phyloP scores from a whole-genome alignment of 2,329 filamentous ascomycete genomes.

The Nemania sp. region DNA sequence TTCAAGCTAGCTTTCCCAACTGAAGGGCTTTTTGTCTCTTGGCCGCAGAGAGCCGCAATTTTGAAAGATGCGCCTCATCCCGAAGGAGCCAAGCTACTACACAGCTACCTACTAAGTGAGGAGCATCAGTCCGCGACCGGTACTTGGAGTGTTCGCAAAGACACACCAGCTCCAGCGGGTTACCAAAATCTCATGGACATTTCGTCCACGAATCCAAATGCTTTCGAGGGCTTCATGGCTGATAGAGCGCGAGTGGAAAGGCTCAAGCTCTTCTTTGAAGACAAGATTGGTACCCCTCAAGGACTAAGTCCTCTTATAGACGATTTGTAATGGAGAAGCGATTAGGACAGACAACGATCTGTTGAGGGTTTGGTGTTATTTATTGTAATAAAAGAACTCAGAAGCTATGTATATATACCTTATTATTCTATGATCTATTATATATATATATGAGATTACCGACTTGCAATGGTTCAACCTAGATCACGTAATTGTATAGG shows the following conservation, averaged over 20 bases:
- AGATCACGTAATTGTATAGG: too few species aligned
- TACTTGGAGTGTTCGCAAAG: conserved; percentile 27
- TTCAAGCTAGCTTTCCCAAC: conserved; percentile 22
- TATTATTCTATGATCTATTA: too few species aligned
- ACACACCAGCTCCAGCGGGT: conserved; percentile 21
- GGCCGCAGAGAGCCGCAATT: conserved; percentile 32
- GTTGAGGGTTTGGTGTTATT: not conserved
- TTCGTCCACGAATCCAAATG: conserved; percentile 18
- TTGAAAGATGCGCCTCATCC: conserved; percentile 31
- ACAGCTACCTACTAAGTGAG: conserved; percentile 28
- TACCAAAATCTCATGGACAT: conserved; percentile 22
- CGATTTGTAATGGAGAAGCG: not conserved
- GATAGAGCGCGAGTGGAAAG: conserved; percentile 27
- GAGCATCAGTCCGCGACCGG: conserved; percentile 12
- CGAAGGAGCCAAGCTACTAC: conserved; percentile 30
- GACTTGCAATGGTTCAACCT: too few species aligned
- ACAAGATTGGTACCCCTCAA: conserved; percentile 31
- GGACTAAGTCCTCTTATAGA: conserved; percentile 30
- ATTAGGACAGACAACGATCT: not conserved
- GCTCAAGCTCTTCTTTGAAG: conserved; percentile 29
- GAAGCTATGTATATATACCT: not conserved
- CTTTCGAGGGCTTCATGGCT: conserved; percentile 28
- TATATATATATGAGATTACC: too few species aligned
- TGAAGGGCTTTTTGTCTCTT: conserved; percentile 24
- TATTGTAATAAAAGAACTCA: not conserved